These are phyloP conservation scores for Effrenium voratum DNA, from an alignment of 73 alveolate genomes.

Conservation along the genomic window DNA sequence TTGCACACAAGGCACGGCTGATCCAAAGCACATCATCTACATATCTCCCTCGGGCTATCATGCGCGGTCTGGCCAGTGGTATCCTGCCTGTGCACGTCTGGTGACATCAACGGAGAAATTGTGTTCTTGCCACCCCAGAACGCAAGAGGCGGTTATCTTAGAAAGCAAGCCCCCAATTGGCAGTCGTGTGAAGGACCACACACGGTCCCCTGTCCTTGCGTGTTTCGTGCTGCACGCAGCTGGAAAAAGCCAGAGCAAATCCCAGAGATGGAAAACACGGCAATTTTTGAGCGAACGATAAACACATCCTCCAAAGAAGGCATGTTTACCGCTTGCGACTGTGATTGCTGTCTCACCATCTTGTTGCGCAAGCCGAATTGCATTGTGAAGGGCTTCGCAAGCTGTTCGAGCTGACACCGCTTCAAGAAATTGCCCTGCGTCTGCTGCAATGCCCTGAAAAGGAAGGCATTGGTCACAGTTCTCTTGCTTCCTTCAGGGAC, in stretches of 20 bases:
- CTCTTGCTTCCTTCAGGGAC: not conserved
- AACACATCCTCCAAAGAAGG: not conserved
- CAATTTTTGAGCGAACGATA: not conserved
- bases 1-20: not conserved
- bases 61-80: not conserved
- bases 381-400: not conserved
- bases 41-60: not conserved
- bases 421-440: conserved; percentile 11
- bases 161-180: not conserved
- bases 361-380: not conserved
- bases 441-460: not conserved
- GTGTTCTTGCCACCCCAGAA: not conserved
- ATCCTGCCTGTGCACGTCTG: not conserved
- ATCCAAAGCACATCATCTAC: conserved; percentile 1
- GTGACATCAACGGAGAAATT: not conserved
- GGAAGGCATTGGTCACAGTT: not conserved
- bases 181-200: not conserved
- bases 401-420: not conserved
- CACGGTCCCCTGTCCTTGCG: not conserved
- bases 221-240: not conserved
- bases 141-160: not conserved
- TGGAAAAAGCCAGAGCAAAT: not conserved
- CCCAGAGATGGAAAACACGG: not conserved
- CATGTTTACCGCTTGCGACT: not conserved
- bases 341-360: not conserved